Evolutionary conservation across 2,329 filamentous ascomycete species (phyloP).

Genomic region (Pyrenophora seminiperda): DNA sequence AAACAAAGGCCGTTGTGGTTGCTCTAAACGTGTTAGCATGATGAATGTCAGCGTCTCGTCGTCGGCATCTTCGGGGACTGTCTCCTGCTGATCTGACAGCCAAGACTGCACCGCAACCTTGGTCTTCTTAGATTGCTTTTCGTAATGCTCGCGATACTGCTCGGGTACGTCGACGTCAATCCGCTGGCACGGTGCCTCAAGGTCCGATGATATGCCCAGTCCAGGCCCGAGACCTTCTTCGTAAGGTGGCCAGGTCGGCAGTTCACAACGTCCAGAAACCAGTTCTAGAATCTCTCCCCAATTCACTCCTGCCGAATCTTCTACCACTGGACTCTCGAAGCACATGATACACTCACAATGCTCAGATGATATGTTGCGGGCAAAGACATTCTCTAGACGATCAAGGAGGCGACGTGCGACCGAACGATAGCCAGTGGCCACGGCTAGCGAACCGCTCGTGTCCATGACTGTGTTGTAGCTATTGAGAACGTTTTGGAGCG

Average conservation of each 20-base stretch:
- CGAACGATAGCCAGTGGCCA: conserved; percentile 92
- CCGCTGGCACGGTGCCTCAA: conserved; percentile 69
- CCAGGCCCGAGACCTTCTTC: conserved; percentile 59
- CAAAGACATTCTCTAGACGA: conserved; percentile 91
- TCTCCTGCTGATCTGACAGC: conserved; percentile 79
- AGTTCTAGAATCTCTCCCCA: conserved; percentile 97
- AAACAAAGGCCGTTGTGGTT: conserved; percentile 78
- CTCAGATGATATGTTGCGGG: conserved; percentile 84
- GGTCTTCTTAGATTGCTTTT: conserved; percentile 89
- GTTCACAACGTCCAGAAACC: conserved; percentile 83
- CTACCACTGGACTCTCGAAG: conserved; percentile 52
- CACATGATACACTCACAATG: conserved; percentile 89
- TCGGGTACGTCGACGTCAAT: conserved; percentile 94
- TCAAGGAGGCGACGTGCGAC: conserved; percentile 90
- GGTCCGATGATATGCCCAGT: conserved; percentile 58
- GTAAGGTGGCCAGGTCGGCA: conserved; percentile 89
- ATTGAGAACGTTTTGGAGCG: conserved; percentile 80
- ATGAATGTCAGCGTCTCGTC: conserved; percentile 94
- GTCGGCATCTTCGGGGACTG: conserved; percentile 84
- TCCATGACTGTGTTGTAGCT: conserved; percentile 82
- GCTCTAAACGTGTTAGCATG: conserved; percentile 83
- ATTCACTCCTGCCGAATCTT: conserved; percentile 70
- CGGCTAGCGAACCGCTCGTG: conserved; percentile 86
- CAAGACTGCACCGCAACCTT: conserved; percentile 89
- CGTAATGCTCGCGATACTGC: conserved; percentile 89